Percentiles rank a stretch among this genome's conserved stretches.
phyloP scores from a whole-genome alignment of 768 basidiomycete genomes.

The Ramaria rubella region DNA sequence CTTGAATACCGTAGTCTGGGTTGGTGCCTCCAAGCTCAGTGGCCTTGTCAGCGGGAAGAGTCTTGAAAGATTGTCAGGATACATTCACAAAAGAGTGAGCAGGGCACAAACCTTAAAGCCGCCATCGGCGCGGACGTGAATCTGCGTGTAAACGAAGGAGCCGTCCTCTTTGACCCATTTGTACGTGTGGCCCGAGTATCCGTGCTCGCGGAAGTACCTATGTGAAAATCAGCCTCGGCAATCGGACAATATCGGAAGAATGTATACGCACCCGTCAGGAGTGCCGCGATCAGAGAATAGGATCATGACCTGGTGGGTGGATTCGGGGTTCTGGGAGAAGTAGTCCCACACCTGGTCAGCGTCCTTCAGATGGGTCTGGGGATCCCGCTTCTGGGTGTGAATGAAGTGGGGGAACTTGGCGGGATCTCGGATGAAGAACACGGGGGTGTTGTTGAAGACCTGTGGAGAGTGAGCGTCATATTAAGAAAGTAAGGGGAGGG shows the following conservation, averaged over 20 bases:
- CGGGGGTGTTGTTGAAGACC: constrained; percentile 80
- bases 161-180: constrained; percentile 84
- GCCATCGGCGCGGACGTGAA: constrained; percentile 71
- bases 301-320: constrained; percentile 84
- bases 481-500: constrained; percentile 14
- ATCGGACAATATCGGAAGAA: neutral
- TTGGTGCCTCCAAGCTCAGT: constrained; percentile 60
- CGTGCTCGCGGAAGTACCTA: constrained; percentile 74
- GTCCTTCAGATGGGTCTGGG: constrained; percentile 88
- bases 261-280: constrained; percentile 54
- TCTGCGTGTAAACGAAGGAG: constrained; percentile 78
- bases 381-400: constrained; percentile 88
- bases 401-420: constrained; percentile 92
- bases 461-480: constrained; percentile 27
- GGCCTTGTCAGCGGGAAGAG: constrained; percentile 63
- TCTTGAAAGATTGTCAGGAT: constrained; percentile 38
- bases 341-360: constrained; percentile 89
- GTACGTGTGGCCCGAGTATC: constrained; percentile 90
- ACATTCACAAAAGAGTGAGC: constrained; percentile 3
- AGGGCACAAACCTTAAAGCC: constrained; percentile 63
- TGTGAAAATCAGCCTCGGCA: constrained; percentile 19
- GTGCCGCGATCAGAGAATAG: constrained; percentile 94
- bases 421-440: constrained; percentile 85
- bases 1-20: constrained; percentile 79
- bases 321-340: constrained; percentile 81